Evolutionary conservation across 768 basidiomycete species (phyloP).

Genomic region (Suillus plorans): DNA sequence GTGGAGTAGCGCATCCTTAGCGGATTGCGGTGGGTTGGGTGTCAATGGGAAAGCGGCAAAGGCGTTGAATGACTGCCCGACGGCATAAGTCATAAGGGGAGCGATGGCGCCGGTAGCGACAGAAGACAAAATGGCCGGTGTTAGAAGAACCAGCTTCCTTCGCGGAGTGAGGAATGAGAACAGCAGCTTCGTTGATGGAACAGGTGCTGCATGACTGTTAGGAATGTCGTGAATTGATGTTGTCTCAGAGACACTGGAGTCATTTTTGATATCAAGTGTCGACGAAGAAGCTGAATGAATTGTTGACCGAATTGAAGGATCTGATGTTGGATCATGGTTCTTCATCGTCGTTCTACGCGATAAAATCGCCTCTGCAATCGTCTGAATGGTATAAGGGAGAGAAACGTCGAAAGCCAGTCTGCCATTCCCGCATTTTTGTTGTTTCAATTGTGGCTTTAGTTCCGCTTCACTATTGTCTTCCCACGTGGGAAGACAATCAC

Average conservation of each 20-base stretch:
- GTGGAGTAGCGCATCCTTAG: slow-evolving; percentile 53
- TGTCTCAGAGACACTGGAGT: slow-evolving; percentile 10
- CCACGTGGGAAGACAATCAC: slow-evolving; percentile 27
- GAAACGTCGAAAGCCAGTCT: slow-evolving; percentile 10
- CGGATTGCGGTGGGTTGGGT: slow-evolving; percentile 34
- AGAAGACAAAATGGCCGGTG: slow-evolving; percentile 65
- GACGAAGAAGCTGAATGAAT: slow-evolving; percentile 16
- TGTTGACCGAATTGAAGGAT: slow-evolving; percentile 21
- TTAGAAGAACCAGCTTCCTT: slow-evolving; percentile 54
- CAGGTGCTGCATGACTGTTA: slow-evolving; percentile 29
- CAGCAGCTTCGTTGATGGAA: slow-evolving; percentile 61
- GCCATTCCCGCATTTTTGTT: slow-evolving; percentile 22
- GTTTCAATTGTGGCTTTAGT: slow-evolving; percentile 15
- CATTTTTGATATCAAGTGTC: slow-evolving; percentile 19
- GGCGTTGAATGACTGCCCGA: slow-evolving; percentile 75
- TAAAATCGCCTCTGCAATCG: slow-evolving; percentile 14
- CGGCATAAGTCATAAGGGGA: slow-evolving; percentile 82
- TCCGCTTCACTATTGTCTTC: slow-evolving; percentile 19
- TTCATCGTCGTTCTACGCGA: slow-evolving; percentile 32
- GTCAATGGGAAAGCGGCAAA: slow-evolving; percentile 60
- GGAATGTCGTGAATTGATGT: slow-evolving; percentile 18
- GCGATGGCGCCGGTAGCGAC: slow-evolving; percentile 67
- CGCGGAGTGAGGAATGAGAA: slow-evolving; percentile 63
- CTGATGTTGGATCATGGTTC: slow-evolving; percentile 25
- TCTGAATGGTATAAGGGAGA: slow-evolving; percentile 14